Evolutionary conservation across 331 rosid genomes (phyloP).

Genomic region (Spiraea crenata): DNA sequence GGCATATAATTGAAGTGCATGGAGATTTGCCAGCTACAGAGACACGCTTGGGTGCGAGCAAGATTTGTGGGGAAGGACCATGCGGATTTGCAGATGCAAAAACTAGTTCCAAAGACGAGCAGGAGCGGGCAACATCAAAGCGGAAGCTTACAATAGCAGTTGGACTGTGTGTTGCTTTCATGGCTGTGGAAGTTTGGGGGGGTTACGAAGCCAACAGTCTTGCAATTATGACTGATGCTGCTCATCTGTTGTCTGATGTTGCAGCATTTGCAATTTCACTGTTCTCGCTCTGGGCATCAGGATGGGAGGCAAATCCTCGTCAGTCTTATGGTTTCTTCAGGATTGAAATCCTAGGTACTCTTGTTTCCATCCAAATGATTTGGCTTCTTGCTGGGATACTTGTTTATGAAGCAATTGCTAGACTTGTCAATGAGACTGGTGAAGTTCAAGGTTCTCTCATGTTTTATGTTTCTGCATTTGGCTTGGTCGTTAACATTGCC

Average conservation of each 20-base stretch:
- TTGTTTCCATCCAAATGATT: conserved; percentile 63
- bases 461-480: conserved; percentile 58
- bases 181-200: conserved; percentile 63
- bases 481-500: conserved; percentile 50
- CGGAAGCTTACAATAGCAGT: conserved; percentile 50
- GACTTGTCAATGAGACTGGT: conserved; percentile 42
- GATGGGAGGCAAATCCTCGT: conserved; percentile 68
- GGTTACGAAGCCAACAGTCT: conserved; percentile 66
- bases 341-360: conserved; percentile 59
- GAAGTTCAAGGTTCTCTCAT: conserved; percentile 57
- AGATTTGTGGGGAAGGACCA: conserved; percentile 56
- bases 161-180: conserved; percentile 47
- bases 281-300: conserved; percentile 62
- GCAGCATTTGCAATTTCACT: conserved; percentile 68
- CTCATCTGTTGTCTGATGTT: conserved; percentile 59
- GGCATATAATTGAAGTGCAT: conserved; percentile 43
- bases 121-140: conserved; percentile 53
- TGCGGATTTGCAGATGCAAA: conserved; percentile 56
- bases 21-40: conserved; percentile 40
- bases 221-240: conserved; percentile 66
- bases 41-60: conserved; percentile 30
- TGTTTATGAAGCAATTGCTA: conserved; percentile 54
- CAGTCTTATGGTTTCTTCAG: conserved; percentile 62
- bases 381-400: conserved; percentile 71
- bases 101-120: conserved; percentile 42